Percentiles rank a stretch among this genome's conserved stretches.
Evolutionary conservation across 2,329 filamentous ascomycete species (phyloP).

Genomic region (Sporothrix mexicana): DNA sequence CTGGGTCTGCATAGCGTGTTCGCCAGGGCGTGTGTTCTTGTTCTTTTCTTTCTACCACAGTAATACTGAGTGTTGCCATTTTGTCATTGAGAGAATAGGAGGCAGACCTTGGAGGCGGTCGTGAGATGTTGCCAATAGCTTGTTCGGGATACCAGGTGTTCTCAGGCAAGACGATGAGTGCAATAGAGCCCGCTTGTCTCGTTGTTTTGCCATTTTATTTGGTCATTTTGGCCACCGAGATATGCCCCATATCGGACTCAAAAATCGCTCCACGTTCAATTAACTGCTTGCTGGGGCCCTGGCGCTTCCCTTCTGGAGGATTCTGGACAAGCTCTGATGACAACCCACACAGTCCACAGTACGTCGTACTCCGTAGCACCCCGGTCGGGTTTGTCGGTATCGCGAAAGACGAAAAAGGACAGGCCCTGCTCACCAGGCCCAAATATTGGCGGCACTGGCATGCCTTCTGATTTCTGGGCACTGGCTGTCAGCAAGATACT

Average conservation of each 20-base stretch:
- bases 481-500: background rate
- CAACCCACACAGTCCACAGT: background rate
- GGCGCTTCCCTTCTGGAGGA: background rate
- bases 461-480: background rate
- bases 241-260: background rate
- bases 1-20: slow-evolving; percentile 22
- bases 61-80: too few relatives aligned
- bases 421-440: background rate
- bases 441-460: background rate
- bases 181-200: background rate
- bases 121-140: background rate
- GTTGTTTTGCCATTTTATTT: background rate
- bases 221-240: background rate
- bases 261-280: slow-evolving; percentile 2
- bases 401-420: background rate
- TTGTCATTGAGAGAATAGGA: background rate
- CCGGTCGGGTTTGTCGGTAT: background rate
- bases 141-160: background rate
- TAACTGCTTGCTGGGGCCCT: background rate
- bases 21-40: slow-evolving; percentile 1
- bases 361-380: too few relatives aligned
- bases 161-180: background rate
- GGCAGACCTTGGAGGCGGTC: background rate
- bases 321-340: background rate
- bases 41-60: too few relatives aligned